Evolutionary conservation across 2,329 filamentous ascomycete genomes (phyloP).

Genomic region (Cladophialophora carrionii): DNA sequence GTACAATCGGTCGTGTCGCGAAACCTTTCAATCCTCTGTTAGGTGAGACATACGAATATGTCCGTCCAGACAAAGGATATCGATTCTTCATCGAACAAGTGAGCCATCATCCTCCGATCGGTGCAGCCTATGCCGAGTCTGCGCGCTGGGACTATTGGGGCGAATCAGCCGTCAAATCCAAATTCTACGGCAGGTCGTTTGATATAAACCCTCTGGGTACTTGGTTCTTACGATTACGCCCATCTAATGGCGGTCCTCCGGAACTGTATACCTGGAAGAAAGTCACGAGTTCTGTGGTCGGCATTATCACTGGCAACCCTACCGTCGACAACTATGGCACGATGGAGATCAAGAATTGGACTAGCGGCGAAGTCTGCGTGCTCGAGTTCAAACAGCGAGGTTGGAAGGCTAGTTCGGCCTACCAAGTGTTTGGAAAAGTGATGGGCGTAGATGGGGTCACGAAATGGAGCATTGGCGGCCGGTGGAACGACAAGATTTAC

Average conservation of each 20-base stretch:
- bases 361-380: constrained; percentile 84
- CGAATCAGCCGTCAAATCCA: constrained; percentile 91
- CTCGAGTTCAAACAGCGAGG: constrained; percentile 94
- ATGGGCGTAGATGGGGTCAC: constrained; percentile 77
- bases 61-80: constrained; percentile 92
- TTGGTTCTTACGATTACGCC: constrained; percentile 89
- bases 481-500: constrained; percentile 98
- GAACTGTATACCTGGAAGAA: constrained; percentile 99
- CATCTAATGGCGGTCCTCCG: constrained; percentile 71
- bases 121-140: constrained; percentile 89
- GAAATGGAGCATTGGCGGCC: constrained; percentile 84
- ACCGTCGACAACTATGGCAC: constrained; percentile 96
- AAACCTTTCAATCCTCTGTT: constrained; percentile 98
- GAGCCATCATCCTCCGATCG: constrained; percentile 92
- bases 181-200: constrained; percentile 97
- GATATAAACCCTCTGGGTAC: constrained; percentile 95
- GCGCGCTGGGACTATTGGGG: constrained; percentile 96
- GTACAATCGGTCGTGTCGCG: constrained; percentile 92
- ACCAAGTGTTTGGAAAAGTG: constrained; percentile 84
- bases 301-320: constrained; percentile 95
- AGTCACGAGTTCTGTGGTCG: constrained; percentile 94
- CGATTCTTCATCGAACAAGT: constrained; percentile 99
- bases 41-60: constrained; percentile 96
- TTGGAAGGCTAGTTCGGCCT: constrained; percentile 92
- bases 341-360: constrained; percentile 98